A percentile compares a stretch with the other conserved stretches of the same genome.
Evolutionary conservation across 2,329 filamentous ascomycete genomes (phyloP).

Genomic region (Cephalotrichum gorgonifer): DNA sequence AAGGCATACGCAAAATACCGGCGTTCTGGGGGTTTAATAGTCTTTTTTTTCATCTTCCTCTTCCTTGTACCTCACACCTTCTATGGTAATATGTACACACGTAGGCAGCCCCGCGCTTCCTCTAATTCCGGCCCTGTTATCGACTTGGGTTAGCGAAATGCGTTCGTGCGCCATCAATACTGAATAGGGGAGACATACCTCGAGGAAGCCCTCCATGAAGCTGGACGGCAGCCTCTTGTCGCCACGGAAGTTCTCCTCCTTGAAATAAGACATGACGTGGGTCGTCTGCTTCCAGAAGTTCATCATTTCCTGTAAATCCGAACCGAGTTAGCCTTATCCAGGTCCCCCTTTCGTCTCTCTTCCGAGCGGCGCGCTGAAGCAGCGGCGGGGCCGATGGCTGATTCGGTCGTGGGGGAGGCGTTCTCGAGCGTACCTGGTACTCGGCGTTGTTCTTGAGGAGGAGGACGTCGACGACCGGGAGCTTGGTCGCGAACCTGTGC

Average conservation of each 20-base stretch:
- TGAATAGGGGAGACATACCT: constrained; percentile 47
- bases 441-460: constrained; percentile 86
- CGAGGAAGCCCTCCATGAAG: constrained; percentile 91
- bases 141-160: constrained; percentile 1
- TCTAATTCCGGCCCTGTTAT: constrained; percentile 45
- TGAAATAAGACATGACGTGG: constrained; percentile 95
- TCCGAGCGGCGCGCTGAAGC: no score
- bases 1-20: neutral
- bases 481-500: constrained; percentile 84
- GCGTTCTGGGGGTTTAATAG: constrained; percentile 2
- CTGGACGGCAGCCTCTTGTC: constrained; percentile 68
- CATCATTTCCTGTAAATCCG: constrained; percentile 70
- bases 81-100: constrained; percentile 5
- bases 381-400: no score
- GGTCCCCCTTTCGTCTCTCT: no score
- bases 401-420: neutral
- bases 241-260: constrained; percentile 69
- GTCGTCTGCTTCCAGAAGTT: constrained; percentile 98
- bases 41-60: neutral
- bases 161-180: neutral
- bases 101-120: neutral
- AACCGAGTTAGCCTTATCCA: neutral
- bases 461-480: constrained; percentile 79
- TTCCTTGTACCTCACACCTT: neutral
- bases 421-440: constrained; percentile 69